Evolutionary conservation across 257 asterid genomes (phyloP).

Genomic region (Marsdenia floribunda): DNA sequence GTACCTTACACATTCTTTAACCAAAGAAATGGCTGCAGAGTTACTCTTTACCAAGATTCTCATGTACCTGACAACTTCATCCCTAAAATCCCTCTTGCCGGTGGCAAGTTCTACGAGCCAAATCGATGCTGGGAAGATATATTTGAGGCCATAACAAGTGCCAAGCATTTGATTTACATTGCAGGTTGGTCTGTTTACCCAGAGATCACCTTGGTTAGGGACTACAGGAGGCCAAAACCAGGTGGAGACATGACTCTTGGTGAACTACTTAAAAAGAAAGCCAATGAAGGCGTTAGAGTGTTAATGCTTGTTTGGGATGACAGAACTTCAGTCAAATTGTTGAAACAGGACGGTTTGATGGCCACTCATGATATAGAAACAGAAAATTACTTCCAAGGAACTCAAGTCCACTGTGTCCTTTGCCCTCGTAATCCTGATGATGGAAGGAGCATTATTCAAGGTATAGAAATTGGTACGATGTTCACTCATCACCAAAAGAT

Average conservation of each 20-base stretch:
- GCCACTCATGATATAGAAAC: constrained; percentile 69
- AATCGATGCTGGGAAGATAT: constrained; percentile 72
- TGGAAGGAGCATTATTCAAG: constrained; percentile 53
- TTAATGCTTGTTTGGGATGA: constrained; percentile 72
- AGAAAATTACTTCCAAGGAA: constrained; percentile 28
- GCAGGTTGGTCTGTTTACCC: constrained; percentile 75
- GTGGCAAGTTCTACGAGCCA: constrained; percentile 52
- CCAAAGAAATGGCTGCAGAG: constrained; percentile 46
- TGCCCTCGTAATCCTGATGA: constrained; percentile 76
- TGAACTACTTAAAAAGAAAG: constrained; percentile 53
- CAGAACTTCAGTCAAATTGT: constrained; percentile 47
- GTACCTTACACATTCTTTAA: constrained; percentile 59
- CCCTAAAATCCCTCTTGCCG: constrained; percentile 53
- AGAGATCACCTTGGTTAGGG: constrained; percentile 48
- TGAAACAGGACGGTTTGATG: constrained; percentile 61
- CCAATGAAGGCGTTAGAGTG: constrained; percentile 64
- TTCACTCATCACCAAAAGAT: constrained; percentile 71
- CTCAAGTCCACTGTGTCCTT: constrained; percentile 51
- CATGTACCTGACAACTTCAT: constrained; percentile 57
- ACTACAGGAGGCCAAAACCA: constrained; percentile 41
- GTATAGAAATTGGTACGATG: constrained; percentile 47
- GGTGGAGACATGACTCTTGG: constrained; percentile 62
- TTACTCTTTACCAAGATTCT: constrained; percentile 62
- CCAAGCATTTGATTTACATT: constrained; percentile 55
- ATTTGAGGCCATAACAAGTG: constrained; percentile 46